Conservation (phyloP, 805 yeast genomes). For the Ogataea nakhonphanomensis region DNA sequence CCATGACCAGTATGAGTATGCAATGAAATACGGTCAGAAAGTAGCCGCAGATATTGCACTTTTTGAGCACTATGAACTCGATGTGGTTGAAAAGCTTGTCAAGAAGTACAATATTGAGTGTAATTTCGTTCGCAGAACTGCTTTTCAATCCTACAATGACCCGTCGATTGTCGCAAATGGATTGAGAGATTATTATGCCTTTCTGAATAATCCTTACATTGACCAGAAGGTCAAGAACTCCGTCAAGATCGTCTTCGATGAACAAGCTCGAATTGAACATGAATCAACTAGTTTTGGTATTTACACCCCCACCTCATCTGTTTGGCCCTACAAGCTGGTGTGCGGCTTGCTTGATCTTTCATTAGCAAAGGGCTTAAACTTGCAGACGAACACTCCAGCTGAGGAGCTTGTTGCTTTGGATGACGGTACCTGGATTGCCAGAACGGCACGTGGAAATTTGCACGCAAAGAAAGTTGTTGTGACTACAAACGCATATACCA, state of each 20-base stretch:
- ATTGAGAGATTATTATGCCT: conserved; percentile 22
- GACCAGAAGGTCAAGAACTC: conserved; percentile 25
- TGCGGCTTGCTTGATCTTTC: conserved; percentile 32
- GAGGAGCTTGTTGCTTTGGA: conserved; percentile 21
- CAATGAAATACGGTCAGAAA: conserved; percentile 19
- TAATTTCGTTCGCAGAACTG: conserved; percentile 33
- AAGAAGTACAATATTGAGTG: conserved; percentile 37
- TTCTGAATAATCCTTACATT: conserved; percentile 30
- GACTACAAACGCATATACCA: conserved; percentile 38
- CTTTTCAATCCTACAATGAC: conserved; percentile 35
- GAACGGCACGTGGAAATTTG: conserved; percentile 28
- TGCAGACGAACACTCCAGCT: conserved; percentile 43
- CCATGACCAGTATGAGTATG: conserved; percentile 17
- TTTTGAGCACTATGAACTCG: conserved; percentile 36
- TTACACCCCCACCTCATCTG: conserved; percentile 39
- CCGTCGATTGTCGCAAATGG: conserved; percentile 9
- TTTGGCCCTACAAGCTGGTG: conserved; percentile 46
- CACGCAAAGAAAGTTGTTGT: conserved; percentile 35
- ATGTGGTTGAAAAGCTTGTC: conserved; percentile 32
- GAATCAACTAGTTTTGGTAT: conserved; percentile 31
- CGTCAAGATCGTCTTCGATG: conserved; percentile 33
- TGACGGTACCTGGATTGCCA: conserved; percentile 33
- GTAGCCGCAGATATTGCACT: conserved; percentile 35
- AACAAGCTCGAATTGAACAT: conserved; percentile 30
- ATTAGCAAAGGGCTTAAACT: conserved; percentile 35